phyloP scores from a whole-genome alignment of 2,329 filamentous ascomycete species.

The Trichoderma hamatum region DNA sequence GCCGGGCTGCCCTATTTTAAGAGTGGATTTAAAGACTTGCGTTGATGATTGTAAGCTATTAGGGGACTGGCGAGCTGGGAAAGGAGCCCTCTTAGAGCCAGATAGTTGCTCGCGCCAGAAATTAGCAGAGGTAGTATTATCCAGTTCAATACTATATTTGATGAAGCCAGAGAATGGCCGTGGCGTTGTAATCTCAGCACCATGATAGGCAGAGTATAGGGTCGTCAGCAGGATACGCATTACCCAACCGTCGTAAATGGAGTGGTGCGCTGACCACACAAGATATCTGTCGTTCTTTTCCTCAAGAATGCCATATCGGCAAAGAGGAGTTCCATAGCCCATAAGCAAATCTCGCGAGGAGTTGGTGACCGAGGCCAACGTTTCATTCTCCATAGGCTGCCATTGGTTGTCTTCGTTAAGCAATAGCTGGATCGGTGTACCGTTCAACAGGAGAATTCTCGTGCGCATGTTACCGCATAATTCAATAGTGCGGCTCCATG shows the following conservation, averaged over 20 bases:
- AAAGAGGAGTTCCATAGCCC: slow-evolving; percentile 24
- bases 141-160: slow-evolving; percentile 25
- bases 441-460: slow-evolving; percentile 15
- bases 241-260: slow-evolving; percentile 26
- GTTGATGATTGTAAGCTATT: background rate
- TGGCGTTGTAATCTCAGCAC: slow-evolving; percentile 32
- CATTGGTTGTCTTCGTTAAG: slow-evolving; percentile 16
- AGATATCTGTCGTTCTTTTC: background rate
- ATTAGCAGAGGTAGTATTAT: background rate
- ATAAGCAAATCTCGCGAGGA: slow-evolving; percentile 4
- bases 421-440: slow-evolving; percentile 8
- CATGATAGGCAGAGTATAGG: background rate
- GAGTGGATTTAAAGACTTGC: background rate
- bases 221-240: slow-evolving; percentile 22
- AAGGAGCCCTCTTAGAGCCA: slow-evolving; percentile 17
- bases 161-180: slow-evolving; percentile 40
- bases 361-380: slow-evolving; percentile 8
- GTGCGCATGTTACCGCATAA: slow-evolving; percentile 24
- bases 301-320: slow-evolving; percentile 14
- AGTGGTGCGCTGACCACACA: slow-evolving; percentile 23
- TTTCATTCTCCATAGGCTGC: slow-evolving; percentile 12
- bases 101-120: slow-evolving; percentile 25
- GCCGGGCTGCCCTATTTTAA: background rate
- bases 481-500: slow-evolving; percentile 34
- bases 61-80: slow-evolving; percentile 21